Conservation (phyloP, 306 rosid species). For the Cucurbita ficifolia region DNA sequence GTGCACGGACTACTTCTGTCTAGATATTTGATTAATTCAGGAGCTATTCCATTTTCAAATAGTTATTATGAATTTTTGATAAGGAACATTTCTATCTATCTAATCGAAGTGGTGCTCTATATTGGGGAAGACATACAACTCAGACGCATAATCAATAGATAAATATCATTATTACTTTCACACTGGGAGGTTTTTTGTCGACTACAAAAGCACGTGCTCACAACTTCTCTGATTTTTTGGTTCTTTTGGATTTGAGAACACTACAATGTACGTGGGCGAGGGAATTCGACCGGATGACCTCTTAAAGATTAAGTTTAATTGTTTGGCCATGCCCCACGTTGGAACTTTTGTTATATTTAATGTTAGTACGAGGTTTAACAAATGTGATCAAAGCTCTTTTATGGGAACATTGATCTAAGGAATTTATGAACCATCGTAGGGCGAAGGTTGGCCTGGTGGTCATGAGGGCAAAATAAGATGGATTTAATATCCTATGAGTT, state of each 20-base stretch:
- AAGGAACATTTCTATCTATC: not conserved
- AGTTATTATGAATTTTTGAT: not conserved
- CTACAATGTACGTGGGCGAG: too few relatives aligned
- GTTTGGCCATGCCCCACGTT: too few relatives aligned
- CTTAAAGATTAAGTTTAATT: too few relatives aligned
- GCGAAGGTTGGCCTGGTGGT: too few relatives aligned
- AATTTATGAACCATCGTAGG: not conserved
- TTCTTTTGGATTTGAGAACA: not conserved
- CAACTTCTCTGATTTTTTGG: not conserved
- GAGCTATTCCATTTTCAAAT: not conserved
- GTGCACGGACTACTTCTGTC: not conserved
- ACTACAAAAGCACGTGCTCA: not conserved
- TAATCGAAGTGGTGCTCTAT: not conserved
- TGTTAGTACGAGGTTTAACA: not conserved
- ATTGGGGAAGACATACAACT: not conserved
- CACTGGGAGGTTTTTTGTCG: not conserved
- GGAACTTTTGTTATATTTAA: too few relatives aligned
- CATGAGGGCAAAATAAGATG: too few relatives aligned
- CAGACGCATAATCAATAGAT: not conserved
- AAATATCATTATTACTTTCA: not conserved
- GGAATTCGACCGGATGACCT: too few relatives aligned
- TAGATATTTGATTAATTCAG: not conserved
- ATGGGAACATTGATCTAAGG: not conserved
- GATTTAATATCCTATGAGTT: too few relatives aligned
- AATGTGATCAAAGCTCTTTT: not conserved